Evolutionary conservation across 2,329 filamentous ascomycete species (phyloP), one percentile per base, ranked within the genome.

Genomic region (Stemphylium beticola): DNA sequence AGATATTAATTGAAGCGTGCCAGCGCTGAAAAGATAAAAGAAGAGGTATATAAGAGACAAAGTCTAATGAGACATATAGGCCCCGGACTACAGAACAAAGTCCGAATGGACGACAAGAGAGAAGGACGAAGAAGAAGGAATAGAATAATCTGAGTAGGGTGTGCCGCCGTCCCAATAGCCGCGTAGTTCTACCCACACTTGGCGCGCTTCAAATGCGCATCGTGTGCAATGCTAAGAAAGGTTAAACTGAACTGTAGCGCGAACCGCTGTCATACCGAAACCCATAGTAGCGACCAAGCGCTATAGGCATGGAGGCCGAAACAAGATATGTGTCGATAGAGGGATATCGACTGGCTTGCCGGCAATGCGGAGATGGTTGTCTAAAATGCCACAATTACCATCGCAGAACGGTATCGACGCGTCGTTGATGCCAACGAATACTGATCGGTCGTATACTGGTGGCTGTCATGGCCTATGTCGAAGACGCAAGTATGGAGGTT

Each of bases 1-100:
- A 53, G 39, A 18, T 53, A 64, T 57, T 62, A 65, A 18, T 43
- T 51, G 36, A 38, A 51, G 65, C 64, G 64, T 58, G 39, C 65
- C 65, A 62, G 65, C 65, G 64, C 65, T 36, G 34, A 26, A 15
- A n/a, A 32, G 7, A 26, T n/a, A 36, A 32, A 18, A 10, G 15
- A 44, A 44, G 31, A 44, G 12, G 8, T 44, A 14, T 4, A 7
- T 20, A 36, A 36, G 31, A 44, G 36, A 20, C 14, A 20, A 36
- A 24, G 31, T 36, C 9, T 45, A 45, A 34, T 11, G 8, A 14
- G 18, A 34, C 42, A 36, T 45, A n/a, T 32, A n/a, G 14, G 22
- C 32, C 20, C 5, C 20, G 12, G 11, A 29, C n/a, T 22, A 47
- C 7, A 7, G 15, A 12, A 38, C 22, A 9, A 22, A 31, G 24